Evolutionary conservation across 2,329 filamentous ascomycete species (phyloP).

Genomic region (Monosporascus sp.): DNA sequence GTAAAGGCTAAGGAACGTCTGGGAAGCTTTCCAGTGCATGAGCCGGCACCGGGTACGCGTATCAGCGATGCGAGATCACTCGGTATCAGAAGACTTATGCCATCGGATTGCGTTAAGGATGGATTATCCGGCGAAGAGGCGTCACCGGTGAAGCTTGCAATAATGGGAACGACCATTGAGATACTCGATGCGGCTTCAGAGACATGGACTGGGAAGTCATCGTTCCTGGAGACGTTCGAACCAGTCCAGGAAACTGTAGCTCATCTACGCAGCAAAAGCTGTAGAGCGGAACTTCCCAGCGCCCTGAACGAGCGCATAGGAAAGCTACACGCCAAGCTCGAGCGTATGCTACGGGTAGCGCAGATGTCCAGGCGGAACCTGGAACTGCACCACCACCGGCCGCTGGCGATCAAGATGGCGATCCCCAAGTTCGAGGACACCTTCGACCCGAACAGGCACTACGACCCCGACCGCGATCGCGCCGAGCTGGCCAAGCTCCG

Average conservation of each 20-base stretch:
- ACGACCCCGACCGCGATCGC: conserved; percentile 90
- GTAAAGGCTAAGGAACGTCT: conserved; percentile 38
- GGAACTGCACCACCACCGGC: conserved; percentile 81
- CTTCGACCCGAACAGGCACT: conserved; percentile 93
- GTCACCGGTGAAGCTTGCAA: conserved; percentile 40
- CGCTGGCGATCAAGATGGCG: conserved; percentile 78
- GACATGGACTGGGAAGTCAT: conserved; percentile 66
- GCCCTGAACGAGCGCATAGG: conserved; percentile 35
- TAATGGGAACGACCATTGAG: conserved; percentile 57
- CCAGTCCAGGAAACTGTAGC: conserved; percentile 56
- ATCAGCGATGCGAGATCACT: conserved; percentile 38
- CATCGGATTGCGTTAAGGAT: conserved; percentile 48
- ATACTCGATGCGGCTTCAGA: conserved; percentile 65
- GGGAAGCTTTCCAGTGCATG: conserved; percentile 58
- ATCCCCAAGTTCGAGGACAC: conserved; percentile 95
- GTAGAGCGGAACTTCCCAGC: conserved; percentile 44
- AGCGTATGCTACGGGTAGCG: conserved; percentile 54
- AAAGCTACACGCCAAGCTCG: conserved; percentile 41
- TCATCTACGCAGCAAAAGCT: conserved; percentile 53
- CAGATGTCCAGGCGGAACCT: conserved; percentile 69
- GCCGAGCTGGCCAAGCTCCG: conserved; percentile 78
- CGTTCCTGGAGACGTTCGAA: conserved; percentile 74
- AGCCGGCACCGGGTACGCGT: conserved; percentile 46
- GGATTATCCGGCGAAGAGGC: conserved; percentile 29
- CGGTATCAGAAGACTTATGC: conserved; percentile 47